Percentiles rank a stretch among this genome's conserved stretches.
Conservation (phyloP, 805 yeast genomes). For the Barnettozyma sp. region DNA sequence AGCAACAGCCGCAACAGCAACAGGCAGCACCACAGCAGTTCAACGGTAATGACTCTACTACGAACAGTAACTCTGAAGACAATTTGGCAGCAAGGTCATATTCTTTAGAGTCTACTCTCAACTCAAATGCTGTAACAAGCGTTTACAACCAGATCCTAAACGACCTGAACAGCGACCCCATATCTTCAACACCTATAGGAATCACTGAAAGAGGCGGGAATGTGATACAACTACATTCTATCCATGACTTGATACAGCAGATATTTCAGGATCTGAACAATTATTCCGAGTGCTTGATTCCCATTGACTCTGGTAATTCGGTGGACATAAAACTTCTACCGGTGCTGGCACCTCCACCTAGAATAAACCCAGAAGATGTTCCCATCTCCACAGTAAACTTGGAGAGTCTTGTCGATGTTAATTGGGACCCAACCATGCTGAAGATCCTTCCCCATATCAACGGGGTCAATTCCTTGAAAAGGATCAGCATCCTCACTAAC, state of each 20-base stretch:
- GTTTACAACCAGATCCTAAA: constrained; percentile 24
- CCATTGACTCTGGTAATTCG: constrained; percentile 82
- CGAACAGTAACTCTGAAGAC: constrained; percentile 8
- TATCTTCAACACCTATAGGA: constrained; percentile 24
- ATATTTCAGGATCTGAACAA: constrained; percentile 91
- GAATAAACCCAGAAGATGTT: constrained; percentile 73
- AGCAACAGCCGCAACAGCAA: too few relatives aligned
- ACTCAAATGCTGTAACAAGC: constrained; percentile 5
- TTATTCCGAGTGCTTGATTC: constrained; percentile 93
- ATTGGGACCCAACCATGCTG: constrained; percentile 97
- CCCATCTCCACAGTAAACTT: constrained; percentile 85
- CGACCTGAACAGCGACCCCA: constrained; percentile 21
- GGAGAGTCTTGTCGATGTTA: constrained; percentile 67
- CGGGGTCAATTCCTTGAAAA: constrained; percentile 77
- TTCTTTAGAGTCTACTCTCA: constrained; percentile 17
- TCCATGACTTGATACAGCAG: constrained; percentile 78
- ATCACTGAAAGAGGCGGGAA: constrained; percentile 16
- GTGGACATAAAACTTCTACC: constrained; percentile 95
- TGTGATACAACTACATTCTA: constrained; percentile 33
- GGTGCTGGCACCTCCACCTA: constrained; percentile 70
- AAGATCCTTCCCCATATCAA: constrained; percentile 79
- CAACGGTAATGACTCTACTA: not conserved
- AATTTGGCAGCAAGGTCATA: constrained; percentile 12
- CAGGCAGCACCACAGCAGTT: too few relatives aligned
- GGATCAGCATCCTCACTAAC: constrained; percentile 71